Percentiles rank a stretch among this genome's conserved stretches.
These are phyloP conservation scores for Albophoma yamanashiensis DNA, from an alignment of 2,329 filamentous ascomycete genomes.

Conservation along the genomic window DNA sequence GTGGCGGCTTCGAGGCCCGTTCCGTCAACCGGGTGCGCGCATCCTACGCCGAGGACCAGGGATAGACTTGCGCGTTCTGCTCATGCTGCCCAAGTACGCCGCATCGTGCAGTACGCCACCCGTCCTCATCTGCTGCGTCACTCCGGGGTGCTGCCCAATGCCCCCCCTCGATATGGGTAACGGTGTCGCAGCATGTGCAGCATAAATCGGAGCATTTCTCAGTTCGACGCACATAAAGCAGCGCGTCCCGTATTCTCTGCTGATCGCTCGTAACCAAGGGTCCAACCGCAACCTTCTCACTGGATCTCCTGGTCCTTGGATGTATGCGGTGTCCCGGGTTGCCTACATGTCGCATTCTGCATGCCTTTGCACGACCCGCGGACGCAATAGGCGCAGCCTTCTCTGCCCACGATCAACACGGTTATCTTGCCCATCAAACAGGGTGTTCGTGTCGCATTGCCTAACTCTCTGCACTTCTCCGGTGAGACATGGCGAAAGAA, in stretches of 20 bases:
- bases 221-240: slow-evolving; percentile 1
- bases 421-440: neutral
- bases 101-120: neutral
- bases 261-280: neutral
- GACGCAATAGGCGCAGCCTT: neutral
- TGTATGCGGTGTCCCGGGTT: neutral
- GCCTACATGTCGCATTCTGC: neutral
- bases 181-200: neutral
- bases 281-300: neutral
- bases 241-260: neutral
- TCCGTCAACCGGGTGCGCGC: neutral
- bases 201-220: neutral
- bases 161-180: neutral
- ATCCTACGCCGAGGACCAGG: neutral
- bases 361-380: neutral
- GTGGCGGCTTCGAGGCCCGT: neutral
- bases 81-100: neutral
- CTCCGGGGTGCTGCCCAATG: neutral
- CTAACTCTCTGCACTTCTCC: neutral
- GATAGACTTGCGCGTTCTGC: neutral
- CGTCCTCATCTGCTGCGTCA: neutral
- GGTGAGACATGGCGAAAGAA: neutral
- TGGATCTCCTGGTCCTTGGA: neutral
- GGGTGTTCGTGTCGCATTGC: neutral
- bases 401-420: neutral